Percentiles rank a stretch among this genome's conserved stretches.
Conservation (phyloP, 768 basidiomycete genomes). For the Suillus decipiens region DNA sequence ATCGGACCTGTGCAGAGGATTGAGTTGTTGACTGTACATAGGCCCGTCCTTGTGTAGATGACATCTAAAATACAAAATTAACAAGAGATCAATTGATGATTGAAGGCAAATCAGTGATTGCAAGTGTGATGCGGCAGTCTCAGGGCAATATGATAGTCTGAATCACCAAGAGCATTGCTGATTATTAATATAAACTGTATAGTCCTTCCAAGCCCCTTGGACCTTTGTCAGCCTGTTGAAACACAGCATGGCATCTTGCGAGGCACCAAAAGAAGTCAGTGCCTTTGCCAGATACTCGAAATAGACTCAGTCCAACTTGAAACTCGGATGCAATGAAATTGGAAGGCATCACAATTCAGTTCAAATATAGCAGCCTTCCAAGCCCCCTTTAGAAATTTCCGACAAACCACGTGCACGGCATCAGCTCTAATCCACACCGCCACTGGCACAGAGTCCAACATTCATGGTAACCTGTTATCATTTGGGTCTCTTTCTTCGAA, state of each 20-base stretch:
- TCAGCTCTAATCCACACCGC: too few relatives aligned
- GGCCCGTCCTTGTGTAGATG: background rate
- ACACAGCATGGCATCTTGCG: background rate
- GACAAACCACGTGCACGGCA: constrained; percentile 1
- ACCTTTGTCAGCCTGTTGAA: background rate
- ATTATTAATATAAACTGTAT: background rate
- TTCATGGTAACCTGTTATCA: too few relatives aligned
- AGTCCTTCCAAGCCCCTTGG: background rate
- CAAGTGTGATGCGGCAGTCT: too few relatives aligned
- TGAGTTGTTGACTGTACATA: background rate
- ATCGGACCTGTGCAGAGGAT: constrained; percentile 2
- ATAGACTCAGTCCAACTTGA: background rate
- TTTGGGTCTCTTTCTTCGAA: too few relatives aligned
- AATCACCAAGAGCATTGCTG: background rate
- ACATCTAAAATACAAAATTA: background rate
- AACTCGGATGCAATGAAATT: background rate
- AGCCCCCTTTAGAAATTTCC: constrained; percentile 6
- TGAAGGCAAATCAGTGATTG: too few relatives aligned
- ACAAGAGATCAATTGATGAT: too few relatives aligned
- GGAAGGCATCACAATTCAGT: background rate
- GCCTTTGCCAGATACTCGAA: background rate
- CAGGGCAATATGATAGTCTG: too few relatives aligned
- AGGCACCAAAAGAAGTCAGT: background rate
- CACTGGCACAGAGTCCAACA: too few relatives aligned
- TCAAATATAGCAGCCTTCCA: background rate